Base-by-base conservation (phyloP, 164 flowering plant genomes). In the Dillenia turbinata region DNA sequence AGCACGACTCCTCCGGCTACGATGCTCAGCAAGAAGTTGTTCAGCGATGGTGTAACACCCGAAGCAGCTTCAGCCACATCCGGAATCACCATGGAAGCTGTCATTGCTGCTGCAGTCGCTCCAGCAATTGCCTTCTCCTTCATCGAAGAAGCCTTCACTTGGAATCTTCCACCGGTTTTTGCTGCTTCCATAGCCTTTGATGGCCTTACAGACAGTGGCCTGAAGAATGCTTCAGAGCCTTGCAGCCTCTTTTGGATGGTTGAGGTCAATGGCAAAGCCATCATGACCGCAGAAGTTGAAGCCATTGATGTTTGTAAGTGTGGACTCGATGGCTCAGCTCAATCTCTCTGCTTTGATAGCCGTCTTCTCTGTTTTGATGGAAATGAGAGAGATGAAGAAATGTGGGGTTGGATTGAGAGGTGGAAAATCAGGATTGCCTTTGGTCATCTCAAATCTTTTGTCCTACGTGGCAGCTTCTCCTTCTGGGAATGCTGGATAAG, bases 1-100 rank as follows among this genome's bases (percentile, higher is more conserved):
- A 85, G 72, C 55, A 85, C 94, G 22, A 83, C 84, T 3, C 97
- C 94, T 4, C 92, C 97, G 3, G 94, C 84, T 0, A 44, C 81
- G 61, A 90, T 87, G 74, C 92, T 87, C 55, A 86, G 85, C 93
- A 90, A 76, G 82, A 87, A 87, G 78, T 87, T 90, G 82, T 84
- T 84, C 56, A 87, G 81, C 10, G 94, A 87, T 7, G 94, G 87
- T 3, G 94, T 71, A 10, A 86, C 58, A 1, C 81, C 86, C 6
- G 82, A 60, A 2, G 88, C 94, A 0, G 96, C 93, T 66, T 85
- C 79, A 15, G 90, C 96, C 44, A 84, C 83, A 2, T 87, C 88
- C 0, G 94, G 90, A 8, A 85, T 61, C 64, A 81, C 75, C 86
- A 86, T 74, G 17, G 79, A 75, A 15, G 87, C 85, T 0, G 90